Percentiles rank a stretch among this genome's conserved stretches.
Conservation (phyloP, 805 yeast species). For the Starmera dryadoides region DNA sequence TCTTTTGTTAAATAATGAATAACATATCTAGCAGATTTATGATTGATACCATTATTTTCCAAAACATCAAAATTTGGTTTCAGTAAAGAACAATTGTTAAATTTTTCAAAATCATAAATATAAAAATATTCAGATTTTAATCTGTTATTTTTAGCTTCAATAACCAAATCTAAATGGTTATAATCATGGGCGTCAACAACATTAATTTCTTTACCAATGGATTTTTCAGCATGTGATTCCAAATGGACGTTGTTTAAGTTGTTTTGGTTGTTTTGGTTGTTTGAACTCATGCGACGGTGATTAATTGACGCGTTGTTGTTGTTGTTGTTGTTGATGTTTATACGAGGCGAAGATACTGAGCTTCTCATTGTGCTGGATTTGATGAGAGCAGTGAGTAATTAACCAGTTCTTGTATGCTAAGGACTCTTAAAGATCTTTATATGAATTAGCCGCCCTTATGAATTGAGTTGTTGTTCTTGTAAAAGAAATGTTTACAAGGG, state of each 20-base stretch:
- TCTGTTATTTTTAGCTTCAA: conserved; percentile 21
- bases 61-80: conserved; percentile 19
- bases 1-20: conserved; percentile 25
- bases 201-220: conserved; percentile 19
- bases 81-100: conserved; percentile 20
- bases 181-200: conserved; percentile 16
- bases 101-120: conserved; percentile 25
- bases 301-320: no score
- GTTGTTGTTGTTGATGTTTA: no score
- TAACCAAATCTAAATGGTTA: conserved; percentile 19
- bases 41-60: conserved; percentile 16
- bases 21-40: conserved; percentile 26
- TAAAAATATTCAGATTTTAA: conserved; percentile 23
- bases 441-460: no score
- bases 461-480: no score
- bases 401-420: no score
- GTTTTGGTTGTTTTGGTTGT: no score
- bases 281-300: no score
- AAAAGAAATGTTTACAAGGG: no score
- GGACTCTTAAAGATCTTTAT: no score
- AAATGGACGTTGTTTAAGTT: conserved; percentile 3
- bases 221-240: conserved; percentile 18
- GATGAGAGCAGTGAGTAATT: no score
- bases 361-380: not conserved
- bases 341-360: not conserved